Percentiles rank a stretch among this genome's conserved stretches.
phyloP scores from a whole-genome alignment of 2,329 filamentous ascomycete genomes.

The Ceratocystis cubensis region DNA sequence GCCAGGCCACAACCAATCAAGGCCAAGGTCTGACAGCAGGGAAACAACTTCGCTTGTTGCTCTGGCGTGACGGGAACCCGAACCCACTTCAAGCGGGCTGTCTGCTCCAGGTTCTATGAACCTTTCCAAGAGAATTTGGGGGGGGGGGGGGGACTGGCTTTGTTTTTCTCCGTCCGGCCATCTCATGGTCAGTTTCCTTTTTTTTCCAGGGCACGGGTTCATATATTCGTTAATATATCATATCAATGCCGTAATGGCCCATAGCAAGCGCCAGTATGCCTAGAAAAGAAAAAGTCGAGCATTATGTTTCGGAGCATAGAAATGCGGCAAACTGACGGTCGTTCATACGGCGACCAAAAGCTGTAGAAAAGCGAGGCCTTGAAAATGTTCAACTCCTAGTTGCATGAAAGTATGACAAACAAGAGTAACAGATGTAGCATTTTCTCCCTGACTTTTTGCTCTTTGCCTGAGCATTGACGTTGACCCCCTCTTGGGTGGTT shows the following conservation, averaged over 20 bases:
- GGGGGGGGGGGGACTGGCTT: neutral
- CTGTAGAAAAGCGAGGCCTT: neutral
- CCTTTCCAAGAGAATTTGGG: neutral
- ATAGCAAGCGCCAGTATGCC: neutral
- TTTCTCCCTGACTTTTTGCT: neutral
- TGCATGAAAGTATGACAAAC: neutral
- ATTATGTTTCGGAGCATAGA: neutral
- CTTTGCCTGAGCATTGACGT: neutral
- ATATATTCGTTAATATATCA: neutral
- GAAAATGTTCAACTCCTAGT: neutral
- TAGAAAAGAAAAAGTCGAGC: neutral
- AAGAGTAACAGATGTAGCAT: neutral
- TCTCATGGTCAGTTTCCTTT: neutral
- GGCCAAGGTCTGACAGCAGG: neutral
- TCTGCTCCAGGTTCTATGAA: conserved; percentile 1
- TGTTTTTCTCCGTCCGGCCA: neutral
- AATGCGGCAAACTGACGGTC: neutral
- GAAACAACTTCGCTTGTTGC: conserved; percentile 6
- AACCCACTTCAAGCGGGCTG: neutral
- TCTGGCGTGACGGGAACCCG: conserved; percentile 6
- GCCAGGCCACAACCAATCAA: neutral
- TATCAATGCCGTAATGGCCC: neutral
- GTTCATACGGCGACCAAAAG: neutral
- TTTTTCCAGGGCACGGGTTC: neutral
- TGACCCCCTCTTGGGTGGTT: neutral